Evolutionary conservation across 2,329 filamentous ascomycete species (phyloP), one percentile per base, ranked within the genome.

Genomic region (Emericellopsis cladophorae): DNA sequence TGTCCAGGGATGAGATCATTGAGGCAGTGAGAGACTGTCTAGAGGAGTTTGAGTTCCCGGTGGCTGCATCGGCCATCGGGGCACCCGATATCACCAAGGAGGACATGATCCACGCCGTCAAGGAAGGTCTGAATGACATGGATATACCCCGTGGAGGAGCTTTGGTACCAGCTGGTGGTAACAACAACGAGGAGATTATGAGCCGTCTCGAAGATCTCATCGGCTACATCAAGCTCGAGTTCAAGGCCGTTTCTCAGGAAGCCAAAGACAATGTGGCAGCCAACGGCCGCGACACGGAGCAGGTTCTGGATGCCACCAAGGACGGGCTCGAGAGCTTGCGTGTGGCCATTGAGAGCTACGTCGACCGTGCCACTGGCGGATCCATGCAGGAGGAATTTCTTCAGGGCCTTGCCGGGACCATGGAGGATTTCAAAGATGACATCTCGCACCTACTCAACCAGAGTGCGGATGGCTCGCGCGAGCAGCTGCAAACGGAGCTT

Each of bases 271-370:
- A 87, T 49, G 81, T 86, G 16, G 77, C 84, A 4, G 81, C 83
- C 46, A 85, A 79, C 49, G 85, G 83, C 33, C 74, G 79, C 43
- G 86, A 92, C 54, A 90, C 87, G 0, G 88, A 95, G 57, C 86
- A 95, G 56, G 79, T 94, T 11, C 68, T 95, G 5, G 85, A 92
- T 56, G 84, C 87, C 1, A 81, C 93, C 35, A 90, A 87, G 49
- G 86, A 94, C 54, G 88, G 88, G 0, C 71, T 95, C 12, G 87
- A 94, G 49, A 81, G 76, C 48, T 73, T 96, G 7, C 79, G 87
- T 10, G 64, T 68, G 11, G 84, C 94, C 44, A 84, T 96, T 41
- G 86, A 95, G 50, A 68, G 67, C 35, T 94, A 93, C 48, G 79
- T 92, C 43, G 80, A 89, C 51, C 79, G 78, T 37, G 76, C 79